Percentiles rank a stretch among this genome's conserved stretches.
These are phyloP conservation scores for Balakata baccata DNA, from an alignment of 345 rosid species.

Conservation along the genomic window DNA sequence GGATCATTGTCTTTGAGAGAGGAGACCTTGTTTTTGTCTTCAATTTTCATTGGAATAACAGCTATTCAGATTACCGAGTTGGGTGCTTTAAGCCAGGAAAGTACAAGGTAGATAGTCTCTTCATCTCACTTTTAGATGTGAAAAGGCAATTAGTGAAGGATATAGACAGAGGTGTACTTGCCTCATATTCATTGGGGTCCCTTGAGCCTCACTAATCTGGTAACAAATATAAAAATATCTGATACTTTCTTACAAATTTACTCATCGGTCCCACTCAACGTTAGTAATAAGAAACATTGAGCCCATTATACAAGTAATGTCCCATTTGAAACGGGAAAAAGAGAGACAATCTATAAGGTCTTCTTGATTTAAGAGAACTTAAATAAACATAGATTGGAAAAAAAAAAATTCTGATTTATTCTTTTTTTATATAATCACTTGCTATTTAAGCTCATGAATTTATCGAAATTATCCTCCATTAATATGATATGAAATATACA, in stretches of 20 bases:
- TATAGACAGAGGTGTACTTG: background rate
- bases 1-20: conserved; percentile 73
- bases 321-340: too few relatives aligned
- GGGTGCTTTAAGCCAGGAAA: conserved; percentile 89
- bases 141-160: background rate
- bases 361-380: background rate
- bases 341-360: too few relatives aligned
- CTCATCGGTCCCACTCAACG: background rate
- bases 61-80: conserved; percentile 72
- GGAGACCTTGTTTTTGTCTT: conserved; percentile 85
- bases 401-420: background rate
- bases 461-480: background rate
- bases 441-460: background rate
- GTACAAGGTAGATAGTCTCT: conserved; percentile 66
- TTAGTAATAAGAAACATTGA: background rate
- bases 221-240: background rate
- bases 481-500: background rate
- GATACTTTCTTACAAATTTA: background rate
- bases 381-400: background rate
- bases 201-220: background rate
- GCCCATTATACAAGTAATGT: too few relatives aligned
- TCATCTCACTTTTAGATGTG: background rate
- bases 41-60: conserved; percentile 88
- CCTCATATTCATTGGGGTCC: background rate
- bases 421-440: background rate